A percentile compares a stretch with the other conserved stretches of the same genome.
phyloP scores from a whole-genome alignment of 2,329 filamentous ascomycete species.

The Pseudogymnoascus destructans region DNA sequence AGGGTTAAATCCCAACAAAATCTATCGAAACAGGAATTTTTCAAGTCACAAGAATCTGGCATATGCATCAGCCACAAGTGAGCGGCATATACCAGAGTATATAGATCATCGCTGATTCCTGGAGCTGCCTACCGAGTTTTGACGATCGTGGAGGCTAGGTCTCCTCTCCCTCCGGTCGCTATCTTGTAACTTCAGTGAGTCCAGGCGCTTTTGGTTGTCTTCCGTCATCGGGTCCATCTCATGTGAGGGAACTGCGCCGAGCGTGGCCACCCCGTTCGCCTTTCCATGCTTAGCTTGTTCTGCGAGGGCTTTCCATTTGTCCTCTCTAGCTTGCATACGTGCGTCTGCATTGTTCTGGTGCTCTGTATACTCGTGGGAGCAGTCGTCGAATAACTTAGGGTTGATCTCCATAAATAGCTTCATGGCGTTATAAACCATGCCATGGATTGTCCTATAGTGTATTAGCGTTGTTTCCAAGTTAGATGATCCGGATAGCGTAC shows the following conservation, averaged over 20 bases:
- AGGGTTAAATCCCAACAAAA: not conserved
- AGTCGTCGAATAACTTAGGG: constrained; percentile 94
- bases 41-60: constrained; percentile 6
- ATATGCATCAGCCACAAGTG: not conserved
- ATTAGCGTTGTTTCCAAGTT: constrained; percentile 24
- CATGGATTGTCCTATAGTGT: constrained; percentile 73
- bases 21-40: constrained; percentile 9
- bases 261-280: constrained; percentile 28
- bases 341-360: constrained; percentile 86
- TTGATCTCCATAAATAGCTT: constrained; percentile 99
- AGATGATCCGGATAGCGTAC: constrained; percentile 37
- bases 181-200: constrained; percentile 84
- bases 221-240: constrained; percentile 70
- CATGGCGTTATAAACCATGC: constrained; percentile 99
- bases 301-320: constrained; percentile 77
- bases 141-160: constrained; percentile 42
- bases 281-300: constrained; percentile 66
- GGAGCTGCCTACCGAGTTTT: constrained; percentile 40
- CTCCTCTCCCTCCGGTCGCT: constrained; percentile 47
- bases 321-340: constrained; percentile 66
- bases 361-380: constrained; percentile 95
- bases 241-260: constrained; percentile 31
- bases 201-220: constrained; percentile 74
- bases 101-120: constrained; percentile 27
- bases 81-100: not conserved